These are phyloP conservation scores for Ciborinia camelliae DNA, from an alignment of 2,329 filamentous ascomycete species.

Conservation along the genomic window DNA sequence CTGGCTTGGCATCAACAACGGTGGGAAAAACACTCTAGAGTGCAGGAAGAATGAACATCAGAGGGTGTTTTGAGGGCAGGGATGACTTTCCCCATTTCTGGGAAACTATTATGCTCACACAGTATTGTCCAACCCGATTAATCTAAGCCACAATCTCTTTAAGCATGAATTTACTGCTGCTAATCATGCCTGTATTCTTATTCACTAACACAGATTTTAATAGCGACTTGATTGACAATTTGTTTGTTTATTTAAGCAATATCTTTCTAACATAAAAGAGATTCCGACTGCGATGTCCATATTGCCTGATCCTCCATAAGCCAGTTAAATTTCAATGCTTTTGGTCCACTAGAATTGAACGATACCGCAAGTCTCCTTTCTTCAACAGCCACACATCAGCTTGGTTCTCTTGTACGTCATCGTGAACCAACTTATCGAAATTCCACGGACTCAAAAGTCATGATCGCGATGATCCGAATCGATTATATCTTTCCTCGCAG, in stretches of 20 bases:
- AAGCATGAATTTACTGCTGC: neutral
- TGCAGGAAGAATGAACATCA: neutral
- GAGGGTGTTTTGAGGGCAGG: neutral
- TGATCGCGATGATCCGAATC: neutral
- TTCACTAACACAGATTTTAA: neutral
- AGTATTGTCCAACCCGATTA: neutral
- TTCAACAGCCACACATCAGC: neutral
- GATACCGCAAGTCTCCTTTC: neutral
- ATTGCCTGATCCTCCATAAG: neutral
- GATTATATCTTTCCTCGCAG: neutral
- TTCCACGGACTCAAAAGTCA: neutral
- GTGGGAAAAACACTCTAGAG: conserved; percentile 21
- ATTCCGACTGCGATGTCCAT: neutral
- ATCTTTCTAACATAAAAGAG: neutral
- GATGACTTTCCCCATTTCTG: neutral
- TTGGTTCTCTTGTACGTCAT: neutral
- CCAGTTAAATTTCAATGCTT: neutral
- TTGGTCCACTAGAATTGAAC: neutral
- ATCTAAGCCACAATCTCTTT: neutral
- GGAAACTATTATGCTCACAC: neutral
- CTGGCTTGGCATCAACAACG: conserved; percentile 27
- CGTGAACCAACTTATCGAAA: neutral
- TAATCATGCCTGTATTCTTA: neutral
- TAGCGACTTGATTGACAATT: neutral
- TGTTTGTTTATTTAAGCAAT: neutral